Conservation (phyloP, 495 filamentous ascomycete genomes). For the Pseudoneurospora amorphoporcata region DNA sequence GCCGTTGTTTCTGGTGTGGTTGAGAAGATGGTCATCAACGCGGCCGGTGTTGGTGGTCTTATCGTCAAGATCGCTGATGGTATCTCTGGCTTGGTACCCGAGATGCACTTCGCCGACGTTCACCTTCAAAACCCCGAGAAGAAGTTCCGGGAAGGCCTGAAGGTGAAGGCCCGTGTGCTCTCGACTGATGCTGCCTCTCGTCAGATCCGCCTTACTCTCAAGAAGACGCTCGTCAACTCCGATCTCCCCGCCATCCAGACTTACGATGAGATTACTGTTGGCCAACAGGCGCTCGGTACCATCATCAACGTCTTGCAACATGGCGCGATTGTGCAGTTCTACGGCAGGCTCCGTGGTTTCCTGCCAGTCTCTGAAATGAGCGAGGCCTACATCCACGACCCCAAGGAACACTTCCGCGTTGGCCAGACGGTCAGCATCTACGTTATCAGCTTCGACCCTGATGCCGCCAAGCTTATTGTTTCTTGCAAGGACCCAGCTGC, state of each 20-base stretch:
- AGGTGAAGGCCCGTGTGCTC: conserved; percentile 73
- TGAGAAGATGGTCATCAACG: conserved; percentile 69
- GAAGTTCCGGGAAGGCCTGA: conserved; percentile 82
- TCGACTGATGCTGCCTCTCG: conserved; percentile 67
- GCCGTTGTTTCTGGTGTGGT: conserved; percentile 74
- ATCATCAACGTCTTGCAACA: conserved; percentile 64
- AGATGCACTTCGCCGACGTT: conserved; percentile 80
- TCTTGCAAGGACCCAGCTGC: conserved; percentile 83
- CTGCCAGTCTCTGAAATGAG: conserved; percentile 95
- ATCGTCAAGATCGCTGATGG: conserved; percentile 77
- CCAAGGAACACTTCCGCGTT: conserved; percentile 73
- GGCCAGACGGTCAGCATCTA: conserved; percentile 88
- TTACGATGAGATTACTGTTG: conserved; percentile 57
- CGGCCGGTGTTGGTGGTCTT: conserved; percentile 62
- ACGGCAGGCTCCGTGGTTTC: conserved; percentile 69
- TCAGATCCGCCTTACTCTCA: conserved; percentile 78
- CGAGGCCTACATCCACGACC: conserved; percentile 86
- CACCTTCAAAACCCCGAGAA: conserved; percentile 85
- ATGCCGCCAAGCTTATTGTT: conserved; percentile 62
- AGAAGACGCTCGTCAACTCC: conserved; percentile 88
- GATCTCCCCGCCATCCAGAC: conserved; percentile 64
- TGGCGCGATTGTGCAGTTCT: conserved; percentile 91
- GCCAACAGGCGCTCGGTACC: conserved; percentile 70
- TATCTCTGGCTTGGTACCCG: conserved; percentile 76
- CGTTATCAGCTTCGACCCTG: conserved; percentile 64